Base-by-base conservation (phyloP, 1,139 yeast genomes). In the Torulaspora globosa region DNA sequence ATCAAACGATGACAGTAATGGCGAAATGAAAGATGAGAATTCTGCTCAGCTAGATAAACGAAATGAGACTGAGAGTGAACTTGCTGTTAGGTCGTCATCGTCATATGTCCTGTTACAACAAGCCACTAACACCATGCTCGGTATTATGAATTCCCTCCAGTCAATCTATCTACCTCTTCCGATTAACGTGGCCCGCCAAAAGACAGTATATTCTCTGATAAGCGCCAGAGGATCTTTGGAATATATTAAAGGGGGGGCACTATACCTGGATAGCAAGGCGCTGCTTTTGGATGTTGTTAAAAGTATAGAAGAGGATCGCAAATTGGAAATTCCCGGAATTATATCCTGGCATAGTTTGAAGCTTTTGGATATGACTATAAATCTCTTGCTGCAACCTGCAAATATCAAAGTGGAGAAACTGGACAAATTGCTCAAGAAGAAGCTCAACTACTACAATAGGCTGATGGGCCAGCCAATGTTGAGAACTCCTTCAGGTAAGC, bases 171-270 rank as follows among this genome's bases (percentile, higher is more conserved):
- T 83, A 18, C 84, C 95, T 0, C 65, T 87, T 10, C 95, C 95
- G 0, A 60, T 85, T 37, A 86, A 85, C 58, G 70, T 81, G n/a
- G 71, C 89, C 0, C 69, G 94, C 48, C 79, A 83, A 49, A 79
- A 80, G 56, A 80, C 89, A 1, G 70, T 89, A 39, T 74, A 83
- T 51, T 75, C 89, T 0, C 69, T 87, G 14, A 64, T 87, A 46
- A 85, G 86, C 15, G 86, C 95, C 1, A 82, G 82, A 53, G 90
- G 95, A 8, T 79, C 88, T 0, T 70, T 88, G 48, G 96, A 87
- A 54, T 87, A 86, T 61, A 82, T 88, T 2, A 80, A 86, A 60
- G 89, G 92, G 21, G 96, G 96, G 0, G 82, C 92, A 0, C 67
- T 88, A 47, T 80, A 82, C 57, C 84, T 78, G 59, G 87, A 82